Percentiles rank a stretch among this genome's conserved stretches.
phyloP scores from a whole-genome alignment of 306 rosid genomes.

The Begonia peltatifolia region DNA sequence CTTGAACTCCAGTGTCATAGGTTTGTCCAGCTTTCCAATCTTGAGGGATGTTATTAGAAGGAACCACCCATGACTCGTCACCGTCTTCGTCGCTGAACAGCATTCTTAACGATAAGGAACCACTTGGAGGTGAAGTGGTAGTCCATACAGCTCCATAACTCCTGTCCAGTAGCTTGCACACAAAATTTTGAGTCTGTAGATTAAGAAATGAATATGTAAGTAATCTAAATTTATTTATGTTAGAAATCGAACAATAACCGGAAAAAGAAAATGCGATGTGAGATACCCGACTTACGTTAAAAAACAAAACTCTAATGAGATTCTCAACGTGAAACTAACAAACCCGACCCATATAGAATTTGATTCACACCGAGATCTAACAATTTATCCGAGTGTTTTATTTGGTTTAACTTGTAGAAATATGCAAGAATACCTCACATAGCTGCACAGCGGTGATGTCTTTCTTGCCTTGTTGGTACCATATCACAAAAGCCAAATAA shows the following conservation, averaged over 20 bases:
- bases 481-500: conserved; percentile 67
- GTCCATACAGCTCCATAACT: conserved; percentile 79
- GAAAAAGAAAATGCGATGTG: too few species aligned
- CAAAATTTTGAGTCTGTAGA: conserved; percentile 49
- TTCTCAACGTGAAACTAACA: too few species aligned
- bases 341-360: too few species aligned
- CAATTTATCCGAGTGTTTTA: too few species aligned
- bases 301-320: too few species aligned
- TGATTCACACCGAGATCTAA: too few species aligned
- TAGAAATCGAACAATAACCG: too few species aligned
- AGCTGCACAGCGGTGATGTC: conserved; percentile 84
- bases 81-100: conserved; percentile 56
- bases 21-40: conserved; percentile 72
- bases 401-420: too few species aligned
- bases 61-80: conserved; percentile 74
- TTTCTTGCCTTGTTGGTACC: conserved; percentile 79
- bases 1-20: conserved; percentile 81
- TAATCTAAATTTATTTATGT: too few species aligned
- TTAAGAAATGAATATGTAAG: too few species aligned
- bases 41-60: conserved; percentile 51
- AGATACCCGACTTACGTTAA: too few species aligned
- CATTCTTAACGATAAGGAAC: conserved; percentile 68
- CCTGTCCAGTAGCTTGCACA: conserved; percentile 64
- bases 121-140: conserved; percentile 55
- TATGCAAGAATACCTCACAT: conserved; percentile 44